phyloP scores from a whole-genome alignment of 2,329 filamentous ascomycete species.

The Fusarium dimerum region DNA sequence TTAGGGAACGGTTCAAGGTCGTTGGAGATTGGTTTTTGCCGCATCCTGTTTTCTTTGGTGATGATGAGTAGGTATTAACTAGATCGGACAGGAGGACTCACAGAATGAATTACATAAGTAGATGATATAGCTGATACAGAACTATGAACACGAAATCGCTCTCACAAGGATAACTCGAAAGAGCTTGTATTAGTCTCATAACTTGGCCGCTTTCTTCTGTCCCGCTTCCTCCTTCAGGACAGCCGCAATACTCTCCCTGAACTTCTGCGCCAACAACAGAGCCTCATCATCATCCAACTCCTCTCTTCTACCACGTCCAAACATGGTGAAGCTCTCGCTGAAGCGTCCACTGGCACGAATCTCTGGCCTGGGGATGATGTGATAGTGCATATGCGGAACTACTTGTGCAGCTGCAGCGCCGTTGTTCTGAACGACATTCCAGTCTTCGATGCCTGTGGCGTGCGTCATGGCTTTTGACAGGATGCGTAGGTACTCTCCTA shows the following conservation, averaged over 20 bases:
- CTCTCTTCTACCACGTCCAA: slow-evolving; percentile 70
- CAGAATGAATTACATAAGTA: no score
- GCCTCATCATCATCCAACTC: slow-evolving; percentile 79
- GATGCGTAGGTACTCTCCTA: slow-evolving; percentile 69
- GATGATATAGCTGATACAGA: no score
- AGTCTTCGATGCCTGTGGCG: slow-evolving; percentile 74
- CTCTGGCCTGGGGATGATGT: slow-evolving; percentile 85
- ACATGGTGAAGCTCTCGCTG: slow-evolving; percentile 77
- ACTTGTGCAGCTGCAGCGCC: slow-evolving; percentile 87
- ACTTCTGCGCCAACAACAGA: slow-evolving; percentile 54
- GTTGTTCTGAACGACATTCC: slow-evolving; percentile 98
- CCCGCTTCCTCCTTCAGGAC: slow-evolving; percentile 46
- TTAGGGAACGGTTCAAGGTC: slow-evolving; percentile 80
- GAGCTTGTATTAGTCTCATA: no score
- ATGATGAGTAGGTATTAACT: slow-evolving; percentile 1
- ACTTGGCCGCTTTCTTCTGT: slow-evolving; percentile 3
- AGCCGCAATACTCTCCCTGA: slow-evolving; percentile 52
- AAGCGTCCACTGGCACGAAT: slow-evolving; percentile 53
- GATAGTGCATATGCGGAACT: slow-evolving; percentile 91
- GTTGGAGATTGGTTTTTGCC: slow-evolving; percentile 75
- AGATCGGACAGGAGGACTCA: no score
- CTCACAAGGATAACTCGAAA: no score
- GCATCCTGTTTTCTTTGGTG: slow-evolving; percentile 56
- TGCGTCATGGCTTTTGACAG: slow-evolving; percentile 70
- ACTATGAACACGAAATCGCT: no score